Base-by-base conservation (phyloP, 805 yeast genomes). In the Ogataea pilisensis region DNA sequence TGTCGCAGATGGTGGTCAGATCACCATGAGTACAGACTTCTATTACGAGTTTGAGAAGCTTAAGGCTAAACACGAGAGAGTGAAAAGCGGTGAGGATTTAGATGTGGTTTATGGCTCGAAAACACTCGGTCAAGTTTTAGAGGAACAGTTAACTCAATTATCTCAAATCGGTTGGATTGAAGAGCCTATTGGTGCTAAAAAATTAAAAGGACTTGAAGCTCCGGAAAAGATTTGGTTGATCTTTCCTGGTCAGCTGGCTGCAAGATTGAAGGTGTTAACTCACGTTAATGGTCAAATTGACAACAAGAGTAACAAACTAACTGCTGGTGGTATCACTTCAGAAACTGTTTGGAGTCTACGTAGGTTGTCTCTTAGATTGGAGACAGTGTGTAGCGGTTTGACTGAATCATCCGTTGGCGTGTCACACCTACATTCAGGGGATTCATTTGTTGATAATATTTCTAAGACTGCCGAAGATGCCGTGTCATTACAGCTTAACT, bases 1-100 rank as follows among this genome's bases (percentile, higher is more conserved):
- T 7, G 85, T 87, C 37, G 99, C 99, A 0, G 96, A 88, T 62
- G 99, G 99, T 44, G 99, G 99, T n/a, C 96, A 91, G 62, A 86
- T 91, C 22, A 80, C 95, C 0, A 73, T 90, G 42, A 84, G 95
- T 54, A 73, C 80, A 7, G 97, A 91, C 61, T 86, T 88, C 55
- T 68, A 85, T 50, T 73, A 74, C 34, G 96, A 86, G 56, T 75
- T 88, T 55, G 72, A 72, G 37, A 73, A 80, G 38, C 69, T 85
- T 25, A 68, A 74, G 52, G 64, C 63, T 4, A 60, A 68, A n/a
- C 79, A 75, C 50, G 64, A 65, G 1, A 66, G 66, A 18, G 69
- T 77, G 26, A 47, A 49, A 24, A 43, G 55, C n/a, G 48, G 44
- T 7, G 43, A 34, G 17, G 55, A 71, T n/a, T 48, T 53, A 28